Conservation (phyloP, 2,329 filamentous ascomycete genomes). For the Cladosporium colombiae region DNA sequence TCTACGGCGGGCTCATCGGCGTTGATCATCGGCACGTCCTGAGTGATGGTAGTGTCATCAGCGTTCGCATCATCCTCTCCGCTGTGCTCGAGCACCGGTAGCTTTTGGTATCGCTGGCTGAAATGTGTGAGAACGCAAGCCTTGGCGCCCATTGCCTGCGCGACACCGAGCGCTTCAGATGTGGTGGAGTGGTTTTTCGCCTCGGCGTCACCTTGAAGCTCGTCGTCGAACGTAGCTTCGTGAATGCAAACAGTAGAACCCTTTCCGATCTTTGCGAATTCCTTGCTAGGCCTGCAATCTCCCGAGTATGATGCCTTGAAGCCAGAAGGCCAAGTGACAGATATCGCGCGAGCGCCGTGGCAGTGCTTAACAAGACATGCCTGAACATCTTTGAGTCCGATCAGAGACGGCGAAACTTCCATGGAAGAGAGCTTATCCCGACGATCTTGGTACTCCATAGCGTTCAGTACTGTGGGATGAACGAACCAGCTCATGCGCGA, state of each 20-base stretch:
- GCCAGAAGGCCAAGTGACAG: constrained; percentile 73
- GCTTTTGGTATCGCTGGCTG: constrained; percentile 86
- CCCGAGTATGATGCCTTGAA: constrained; percentile 93
- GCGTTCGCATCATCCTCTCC: constrained; percentile 29
- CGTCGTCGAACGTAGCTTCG: constrained; percentile 94
- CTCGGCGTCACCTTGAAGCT: constrained; percentile 72
- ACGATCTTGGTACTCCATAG: constrained; percentile 27
- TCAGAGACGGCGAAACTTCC: constrained; percentile 41
- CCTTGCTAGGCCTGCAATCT: constrained; percentile 77
- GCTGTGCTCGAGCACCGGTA: constrained; percentile 53
- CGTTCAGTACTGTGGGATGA: constrained; percentile 30
- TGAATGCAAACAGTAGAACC: constrained; percentile 85
- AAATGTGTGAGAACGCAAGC: constrained; percentile 90
- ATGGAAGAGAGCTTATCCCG: constrained; percentile 29
- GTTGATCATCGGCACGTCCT: constrained; percentile 28
- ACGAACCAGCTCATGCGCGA: constrained; percentile 39
- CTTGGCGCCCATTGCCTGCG: constrained; percentile 73
- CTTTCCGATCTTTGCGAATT: constrained; percentile 70
- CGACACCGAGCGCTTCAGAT: constrained; percentile 78
- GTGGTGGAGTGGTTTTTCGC: constrained; percentile 92
- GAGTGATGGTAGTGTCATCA: constrained; percentile 23
- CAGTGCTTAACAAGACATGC: constrained; percentile 76
- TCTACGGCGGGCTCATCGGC: constrained; percentile 26
- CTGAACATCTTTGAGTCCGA: constrained; percentile 67
- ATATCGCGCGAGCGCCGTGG: constrained; percentile 71